Evolutionary conservation across 2,329 filamentous ascomycete genomes (phyloP).

Genomic region (Teratosphaeriaceae sp.): DNA sequence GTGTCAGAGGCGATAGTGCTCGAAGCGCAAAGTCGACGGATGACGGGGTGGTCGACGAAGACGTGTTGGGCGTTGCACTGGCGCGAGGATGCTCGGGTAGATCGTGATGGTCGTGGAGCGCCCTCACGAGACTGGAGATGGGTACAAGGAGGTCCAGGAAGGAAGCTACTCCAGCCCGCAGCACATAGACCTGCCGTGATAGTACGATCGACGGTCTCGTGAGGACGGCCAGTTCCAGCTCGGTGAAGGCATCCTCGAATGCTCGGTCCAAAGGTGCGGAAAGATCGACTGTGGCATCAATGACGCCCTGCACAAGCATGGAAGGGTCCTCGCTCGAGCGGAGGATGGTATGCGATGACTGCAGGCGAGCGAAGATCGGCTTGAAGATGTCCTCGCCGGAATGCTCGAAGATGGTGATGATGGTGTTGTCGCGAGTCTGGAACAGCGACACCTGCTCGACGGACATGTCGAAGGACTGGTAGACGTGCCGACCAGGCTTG

Average conservation of each 20-base stretch:
- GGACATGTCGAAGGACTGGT: slow-evolving; percentile 42
- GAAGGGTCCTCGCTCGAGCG: slow-evolving; percentile 81
- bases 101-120: slow-evolving; percentile 74
- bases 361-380: slow-evolving; percentile 71
- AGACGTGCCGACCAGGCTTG: slow-evolving; percentile 3
- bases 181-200: slow-evolving; percentile 61
- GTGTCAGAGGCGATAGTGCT: slow-evolving; percentile 65
- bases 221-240: slow-evolving; percentile 79
- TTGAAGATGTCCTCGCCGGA: slow-evolving; percentile 77
- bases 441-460: slow-evolving; percentile 91
- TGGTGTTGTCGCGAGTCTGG: slow-evolving; percentile 75
- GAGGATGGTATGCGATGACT: slow-evolving; percentile 70
- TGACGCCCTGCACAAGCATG: slow-evolving; percentile 79
- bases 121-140: slow-evolving; percentile 72
- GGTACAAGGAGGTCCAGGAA: slow-evolving; percentile 76
- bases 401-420: slow-evolving; percentile 87
- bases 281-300: slow-evolving; percentile 86
- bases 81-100: slow-evolving; percentile 9
- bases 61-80: too few relatives aligned
- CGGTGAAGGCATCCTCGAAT: slow-evolving; percentile 79
- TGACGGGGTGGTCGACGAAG: not conserved
- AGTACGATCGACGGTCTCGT: slow-evolving; percentile 72
- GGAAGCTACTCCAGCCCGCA: slow-evolving; percentile 73
- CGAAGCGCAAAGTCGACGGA: slow-evolving; percentile 2
- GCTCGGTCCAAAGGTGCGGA: slow-evolving; percentile 78